A percentile compares a stretch with the other conserved stretches of the same genome.
Evolutionary conservation across 441 rosid species (phyloP).

Genomic region (Gossypium trilobum): DNA sequence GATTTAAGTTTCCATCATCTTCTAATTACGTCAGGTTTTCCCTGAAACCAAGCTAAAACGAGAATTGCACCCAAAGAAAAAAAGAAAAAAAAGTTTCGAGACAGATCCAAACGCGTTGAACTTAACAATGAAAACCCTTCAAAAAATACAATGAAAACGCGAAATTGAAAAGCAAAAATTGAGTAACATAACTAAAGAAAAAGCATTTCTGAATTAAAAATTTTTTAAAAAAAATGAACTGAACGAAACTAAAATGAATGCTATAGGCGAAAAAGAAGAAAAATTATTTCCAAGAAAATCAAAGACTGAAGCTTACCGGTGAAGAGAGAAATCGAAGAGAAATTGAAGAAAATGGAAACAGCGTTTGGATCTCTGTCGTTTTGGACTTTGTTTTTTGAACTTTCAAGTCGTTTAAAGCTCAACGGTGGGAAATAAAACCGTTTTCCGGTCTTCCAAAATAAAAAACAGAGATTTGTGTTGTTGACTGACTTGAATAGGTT

Average conservation of each 20-base stretch:
- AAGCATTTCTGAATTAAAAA: not conserved
- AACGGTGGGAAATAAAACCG: conserved; percentile 10
- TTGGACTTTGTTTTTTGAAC: not conserved
- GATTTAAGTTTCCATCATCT: not conserved
- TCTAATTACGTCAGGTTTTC: not conserved
- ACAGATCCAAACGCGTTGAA: conserved; percentile 24
- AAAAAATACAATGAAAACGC: not conserved
- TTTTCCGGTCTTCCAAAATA: not conserved
- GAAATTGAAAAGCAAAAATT: not conserved
- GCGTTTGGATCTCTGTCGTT: conserved; percentile 14
- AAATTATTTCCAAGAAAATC: not conserved
- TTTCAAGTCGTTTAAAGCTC: not conserved
- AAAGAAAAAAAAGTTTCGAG: not conserved
- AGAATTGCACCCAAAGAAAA: not conserved
- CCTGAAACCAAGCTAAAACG: not conserved
- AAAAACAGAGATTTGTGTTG: not conserved
- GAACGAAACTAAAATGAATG: not conserved
- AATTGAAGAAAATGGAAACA: not conserved
- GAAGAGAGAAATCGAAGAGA: conserved; percentile 4
- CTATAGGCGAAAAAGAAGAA: not conserved
- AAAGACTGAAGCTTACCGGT: conserved; percentile 10
- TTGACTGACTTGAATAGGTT: conserved; percentile 1
- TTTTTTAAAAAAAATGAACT: not conserved
- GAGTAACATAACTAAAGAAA: not conserved
- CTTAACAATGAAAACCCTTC: not conserved